phyloP scores from a whole-genome alignment of 106 monocot genomes.

The Vanilla planifolia region DNA sequence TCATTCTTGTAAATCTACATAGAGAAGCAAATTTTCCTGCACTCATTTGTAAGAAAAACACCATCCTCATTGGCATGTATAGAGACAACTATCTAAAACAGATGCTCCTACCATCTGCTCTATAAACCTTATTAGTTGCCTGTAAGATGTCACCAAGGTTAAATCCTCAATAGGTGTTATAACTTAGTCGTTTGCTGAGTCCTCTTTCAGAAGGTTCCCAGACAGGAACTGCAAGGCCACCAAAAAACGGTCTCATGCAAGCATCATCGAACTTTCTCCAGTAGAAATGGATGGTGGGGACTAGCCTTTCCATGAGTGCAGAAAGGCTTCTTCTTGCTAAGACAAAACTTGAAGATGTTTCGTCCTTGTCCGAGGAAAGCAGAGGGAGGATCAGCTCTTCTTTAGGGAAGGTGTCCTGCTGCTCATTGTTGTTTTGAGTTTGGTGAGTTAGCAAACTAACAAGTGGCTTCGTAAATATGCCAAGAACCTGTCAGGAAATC shows the following conservation, averaged over 20 bases:
- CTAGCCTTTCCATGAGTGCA: constrained; percentile 50
- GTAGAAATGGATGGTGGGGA: constrained; percentile 56
- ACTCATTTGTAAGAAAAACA: too few relatives aligned
- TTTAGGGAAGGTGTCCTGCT: neutral
- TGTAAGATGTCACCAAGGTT: too few relatives aligned
- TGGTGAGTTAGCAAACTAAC: constrained; percentile 33
- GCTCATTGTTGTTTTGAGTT: constrained; percentile 2
- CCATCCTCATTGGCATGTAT: too few relatives aligned
- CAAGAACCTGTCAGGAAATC: constrained; percentile 67
- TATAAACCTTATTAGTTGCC: too few relatives aligned
- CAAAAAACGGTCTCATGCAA: constrained; percentile 78
- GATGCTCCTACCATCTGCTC: too few relatives aligned
- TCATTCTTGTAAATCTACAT: too few relatives aligned
- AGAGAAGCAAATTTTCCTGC: too few relatives aligned
- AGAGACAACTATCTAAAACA: too few relatives aligned
- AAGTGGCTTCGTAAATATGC: constrained; percentile 60
- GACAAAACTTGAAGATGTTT: constrained; percentile 16
- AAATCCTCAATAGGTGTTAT: too few relatives aligned
- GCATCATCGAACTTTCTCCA: constrained; percentile 82
- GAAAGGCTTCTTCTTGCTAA: constrained; percentile 41
- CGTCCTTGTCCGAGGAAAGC: constrained; percentile 11
- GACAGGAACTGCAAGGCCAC: constrained; percentile 25
- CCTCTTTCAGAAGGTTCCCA: neutral
- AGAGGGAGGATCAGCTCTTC: constrained; percentile 39
- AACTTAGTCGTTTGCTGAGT: too few relatives aligned